A percentile compares a stretch with the other conserved stretches of the same genome.
Evolutionary conservation across 176 grass and related monocot genomes (phyloP).

Genomic region (Olyra latifolia): DNA sequence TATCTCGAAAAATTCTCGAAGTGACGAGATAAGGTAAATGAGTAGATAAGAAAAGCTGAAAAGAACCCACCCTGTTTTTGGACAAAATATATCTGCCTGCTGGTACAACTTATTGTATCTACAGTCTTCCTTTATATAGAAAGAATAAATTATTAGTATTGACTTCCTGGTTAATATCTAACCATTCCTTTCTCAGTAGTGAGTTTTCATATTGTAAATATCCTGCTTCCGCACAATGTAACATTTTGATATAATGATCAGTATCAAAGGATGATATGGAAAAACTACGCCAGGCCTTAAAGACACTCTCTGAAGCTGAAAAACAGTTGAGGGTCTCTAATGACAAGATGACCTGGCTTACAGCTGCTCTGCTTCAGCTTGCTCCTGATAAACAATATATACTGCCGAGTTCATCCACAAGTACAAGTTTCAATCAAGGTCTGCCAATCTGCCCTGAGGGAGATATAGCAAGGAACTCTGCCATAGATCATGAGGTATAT

Average conservation of each 20-base stretch:
- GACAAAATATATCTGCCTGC: not conserved
- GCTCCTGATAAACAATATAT: slow-evolving; percentile 86
- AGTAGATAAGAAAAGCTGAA: no score
- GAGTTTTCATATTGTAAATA: slow-evolving; percentile 23
- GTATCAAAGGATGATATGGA: slow-evolving; percentile 93
- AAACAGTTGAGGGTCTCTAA: slow-evolving; percentile 96
- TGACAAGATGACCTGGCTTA: slow-evolving; percentile 96
- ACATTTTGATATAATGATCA: slow-evolving; percentile 47
- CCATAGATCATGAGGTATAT: slow-evolving; percentile 32
- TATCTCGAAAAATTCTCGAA: no score
- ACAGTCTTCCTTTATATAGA: not conserved
- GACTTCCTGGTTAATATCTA: not conserved
- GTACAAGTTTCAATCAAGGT: slow-evolving; percentile 48
- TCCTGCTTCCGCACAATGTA: slow-evolving; percentile 24
- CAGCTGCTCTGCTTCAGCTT: slow-evolving; percentile 96
- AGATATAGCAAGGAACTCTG: slow-evolving; percentile 32
- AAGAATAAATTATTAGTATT: not conserved
- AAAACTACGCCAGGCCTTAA: slow-evolving; percentile 84
- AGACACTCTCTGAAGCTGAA: slow-evolving; percentile 85
- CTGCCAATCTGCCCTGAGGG: slow-evolving; percentile 23
- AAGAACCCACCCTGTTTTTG: no score
- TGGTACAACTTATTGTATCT: slow-evolving; percentile 5
- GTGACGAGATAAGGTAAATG: no score
- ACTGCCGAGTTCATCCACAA: slow-evolving; percentile 69
- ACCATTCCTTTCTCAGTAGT: not conserved